Evolutionary conservation across 768 basidiomycete genomes (phyloP).

Genomic region (Suillus clintonianus): DNA sequence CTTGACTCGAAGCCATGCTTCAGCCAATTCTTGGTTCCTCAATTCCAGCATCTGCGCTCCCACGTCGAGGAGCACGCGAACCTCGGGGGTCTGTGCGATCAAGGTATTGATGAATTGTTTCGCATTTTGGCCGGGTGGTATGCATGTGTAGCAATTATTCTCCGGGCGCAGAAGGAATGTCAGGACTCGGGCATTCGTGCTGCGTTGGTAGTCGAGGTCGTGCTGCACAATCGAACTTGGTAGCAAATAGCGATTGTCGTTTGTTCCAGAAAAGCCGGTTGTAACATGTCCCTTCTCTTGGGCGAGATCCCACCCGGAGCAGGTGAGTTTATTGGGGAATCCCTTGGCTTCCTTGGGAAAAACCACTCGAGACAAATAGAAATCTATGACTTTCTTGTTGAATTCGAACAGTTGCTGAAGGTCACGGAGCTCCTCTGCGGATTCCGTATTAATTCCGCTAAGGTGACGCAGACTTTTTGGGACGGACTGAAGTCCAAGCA

Average conservation of each 20-base stretch:
- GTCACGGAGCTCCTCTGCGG: background rate
- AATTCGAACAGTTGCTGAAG: conserved; percentile 17
- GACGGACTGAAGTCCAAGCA: background rate
- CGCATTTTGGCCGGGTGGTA: conserved; percentile 12
- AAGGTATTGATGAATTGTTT: conserved; percentile 31
- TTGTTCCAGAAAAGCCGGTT: conserved; percentile 28
- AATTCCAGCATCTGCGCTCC: background rate
- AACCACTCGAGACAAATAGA: conserved; percentile 25
- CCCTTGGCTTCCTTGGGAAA: conserved; percentile 30
- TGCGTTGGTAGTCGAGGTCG: background rate
- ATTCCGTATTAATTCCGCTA: background rate
- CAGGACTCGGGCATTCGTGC: conserved; percentile 13
- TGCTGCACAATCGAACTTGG: background rate
- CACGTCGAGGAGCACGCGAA: background rate
- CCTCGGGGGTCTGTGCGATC: conserved; percentile 39
- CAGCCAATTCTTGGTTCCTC: background rate
- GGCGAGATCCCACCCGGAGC: conserved; percentile 31
- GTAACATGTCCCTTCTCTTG: conserved; percentile 9
- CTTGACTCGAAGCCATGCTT: background rate
- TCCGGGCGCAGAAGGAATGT: conserved; percentile 24
- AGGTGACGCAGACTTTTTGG: background rate
- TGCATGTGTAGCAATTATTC: conserved; percentile 17
- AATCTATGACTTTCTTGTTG: conserved; percentile 26
- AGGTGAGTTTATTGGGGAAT: conserved; percentile 25
- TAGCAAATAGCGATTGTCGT: conserved; percentile 25